Evolutionary conservation across 306 rosid genomes (phyloP), one percentile per base, ranked within the genome.

Genomic region (Vigna nakashimae): DNA sequence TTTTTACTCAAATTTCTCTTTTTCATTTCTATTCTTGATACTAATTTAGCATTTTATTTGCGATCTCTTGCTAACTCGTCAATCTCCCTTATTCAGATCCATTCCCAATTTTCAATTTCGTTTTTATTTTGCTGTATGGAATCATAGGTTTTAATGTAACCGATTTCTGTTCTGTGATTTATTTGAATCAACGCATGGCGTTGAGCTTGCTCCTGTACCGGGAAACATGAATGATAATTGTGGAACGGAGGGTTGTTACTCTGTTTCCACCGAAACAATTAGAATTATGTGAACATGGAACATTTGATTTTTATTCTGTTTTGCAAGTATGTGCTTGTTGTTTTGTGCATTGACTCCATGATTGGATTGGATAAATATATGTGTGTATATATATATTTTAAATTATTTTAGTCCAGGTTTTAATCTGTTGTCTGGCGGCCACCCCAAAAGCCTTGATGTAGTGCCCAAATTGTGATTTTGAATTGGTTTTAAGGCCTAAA

Each of bases 1-100:
- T 52, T 76, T 51, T 22, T 74, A 7, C 12, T 15, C 13, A 2
- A 48, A 4, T 12, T 68, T 24, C 5, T 0, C 11, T 63, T 67
- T 58, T 59, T 5, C 49, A 18, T 22, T 76, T 84, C 16, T 50
- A 34, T 59, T 67, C 36, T 48, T 72, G 80, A 79, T 86, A 74
- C 66, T 16, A 40, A 57, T 55, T 55, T 32, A 0, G 65, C 56
- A 24, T 86, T 75, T 59, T 28, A 36, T 52, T 51, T 6, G 1
- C 5, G 71, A 49, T 64, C 65, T 13, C 42, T 18, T 63, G 55
- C 16, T 9, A 9, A 36, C 11, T 26, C 50, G 15, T 45, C 7
- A 45, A 28, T 60, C 24, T 76, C 56, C 32, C 34, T 51, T 46
- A 9, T 55, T 72, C 40, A 65, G 79, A 82, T 82, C 79, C 22